These are phyloP conservation scores for Flaveria sonorensis DNA, from an alignment of 129 eudicot species.

Conservation along the genomic window DNA sequence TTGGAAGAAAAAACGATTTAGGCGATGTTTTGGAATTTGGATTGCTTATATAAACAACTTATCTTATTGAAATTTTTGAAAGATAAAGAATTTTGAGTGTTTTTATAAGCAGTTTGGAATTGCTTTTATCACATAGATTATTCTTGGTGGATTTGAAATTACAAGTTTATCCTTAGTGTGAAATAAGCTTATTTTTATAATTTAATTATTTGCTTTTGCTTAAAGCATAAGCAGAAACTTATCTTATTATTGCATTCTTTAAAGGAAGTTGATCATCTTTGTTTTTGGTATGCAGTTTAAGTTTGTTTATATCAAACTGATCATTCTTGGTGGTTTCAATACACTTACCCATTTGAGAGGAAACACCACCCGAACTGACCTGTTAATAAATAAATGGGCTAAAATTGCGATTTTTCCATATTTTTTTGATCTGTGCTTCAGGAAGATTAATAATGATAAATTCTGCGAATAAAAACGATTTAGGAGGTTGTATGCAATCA, in stretches of 20 bases:
- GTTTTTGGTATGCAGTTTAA: too few species aligned
- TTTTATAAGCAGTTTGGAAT: background rate
- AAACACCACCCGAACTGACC: background rate
- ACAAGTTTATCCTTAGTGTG: background rate
- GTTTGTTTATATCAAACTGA: too few species aligned
- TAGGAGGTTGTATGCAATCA: slow-evolving; percentile 35
- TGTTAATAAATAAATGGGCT: background rate
- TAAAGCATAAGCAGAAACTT: background rate
- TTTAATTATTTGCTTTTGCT: background rate
- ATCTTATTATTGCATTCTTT: too few species aligned
- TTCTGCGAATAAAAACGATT: slow-evolving; percentile 27
- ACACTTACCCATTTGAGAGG: background rate
- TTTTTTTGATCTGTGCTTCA: slow-evolving; percentile 13
- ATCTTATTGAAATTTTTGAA: background rate
- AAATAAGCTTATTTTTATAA: background rate
- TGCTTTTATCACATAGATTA: background rate
- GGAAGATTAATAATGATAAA: background rate
- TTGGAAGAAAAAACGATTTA: slow-evolving; percentile 19
- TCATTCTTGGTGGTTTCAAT: too few species aligned
- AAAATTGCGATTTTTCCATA: background rate
- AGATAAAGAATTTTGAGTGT: background rate
- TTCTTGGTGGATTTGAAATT: background rate
- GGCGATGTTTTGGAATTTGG: slow-evolving; percentile 10
- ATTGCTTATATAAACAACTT: background rate
- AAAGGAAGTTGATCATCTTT: too few species aligned